A percentile compares a stretch with the other conserved stretches of the same genome.
Conservation (phyloP, 192 early-diverging fungal genomes). For the Funneliformis mosseae region DNA sequence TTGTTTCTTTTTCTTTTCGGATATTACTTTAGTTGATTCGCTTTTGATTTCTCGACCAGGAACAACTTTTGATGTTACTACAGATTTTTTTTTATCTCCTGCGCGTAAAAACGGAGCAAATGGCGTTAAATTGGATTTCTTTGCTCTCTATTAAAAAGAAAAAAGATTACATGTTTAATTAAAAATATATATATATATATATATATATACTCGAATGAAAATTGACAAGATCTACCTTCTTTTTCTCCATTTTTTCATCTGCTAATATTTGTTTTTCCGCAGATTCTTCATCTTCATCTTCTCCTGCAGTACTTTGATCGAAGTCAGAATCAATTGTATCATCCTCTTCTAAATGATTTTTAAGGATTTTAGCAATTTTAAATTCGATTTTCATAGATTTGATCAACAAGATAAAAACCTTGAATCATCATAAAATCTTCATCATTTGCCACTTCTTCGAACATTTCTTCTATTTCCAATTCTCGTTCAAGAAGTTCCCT, state of each 20-base stretch:
- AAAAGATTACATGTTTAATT: background rate
- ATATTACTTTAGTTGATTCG: background rate
- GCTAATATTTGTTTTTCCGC: slow-evolving; percentile 42
- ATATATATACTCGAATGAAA: background rate
- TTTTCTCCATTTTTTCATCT: slow-evolving; percentile 40
- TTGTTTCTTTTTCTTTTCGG: background rate
- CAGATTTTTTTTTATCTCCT: background rate
- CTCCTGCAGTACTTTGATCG: slow-evolving; percentile 50
- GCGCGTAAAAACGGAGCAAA: background rate
- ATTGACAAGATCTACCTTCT: slow-evolving; percentile 37
- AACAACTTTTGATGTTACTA: background rate
- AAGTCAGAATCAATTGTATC: slow-evolving; percentile 62
- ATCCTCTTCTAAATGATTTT: slow-evolving; percentile 39
- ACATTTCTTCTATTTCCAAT: slow-evolving; percentile 58
- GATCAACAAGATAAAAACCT: slow-evolving; percentile 14
- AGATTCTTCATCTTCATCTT: slow-evolving; percentile 49
- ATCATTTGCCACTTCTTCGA: slow-evolving; percentile 54
- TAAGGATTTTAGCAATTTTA: background rate
- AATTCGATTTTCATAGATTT: background rate
- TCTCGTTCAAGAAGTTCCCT: slow-evolving; percentile 52
- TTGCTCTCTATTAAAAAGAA: slow-evolving; percentile 9
- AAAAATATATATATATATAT: no score
- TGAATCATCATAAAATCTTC: slow-evolving; percentile 50
- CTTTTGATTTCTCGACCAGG: background rate
- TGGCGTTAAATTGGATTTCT: slow-evolving; percentile 27